Evolutionary conservation across 208 protist genomes (phyloP).

Genomic region (Crithidia expoeki): DNA sequence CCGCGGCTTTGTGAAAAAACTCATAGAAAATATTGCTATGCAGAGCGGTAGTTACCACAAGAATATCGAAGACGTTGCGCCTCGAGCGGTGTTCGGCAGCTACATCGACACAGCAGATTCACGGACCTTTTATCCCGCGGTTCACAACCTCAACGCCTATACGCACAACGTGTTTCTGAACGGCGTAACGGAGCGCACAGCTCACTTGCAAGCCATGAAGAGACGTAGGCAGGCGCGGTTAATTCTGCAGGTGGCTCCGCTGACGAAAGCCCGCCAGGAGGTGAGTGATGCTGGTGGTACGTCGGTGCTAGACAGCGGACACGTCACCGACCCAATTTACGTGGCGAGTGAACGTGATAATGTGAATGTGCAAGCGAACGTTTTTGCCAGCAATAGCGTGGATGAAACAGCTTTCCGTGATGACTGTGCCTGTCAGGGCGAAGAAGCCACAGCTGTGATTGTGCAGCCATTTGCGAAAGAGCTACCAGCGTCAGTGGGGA

Average conservation of each 20-base stretch:
- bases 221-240: conserved; percentile 37
- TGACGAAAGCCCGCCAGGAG: conserved; percentile 11
- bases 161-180: conserved; percentile 28
- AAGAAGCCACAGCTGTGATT: conserved; percentile 42
- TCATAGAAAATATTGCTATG: neutral
- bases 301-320: conserved; percentile 49
- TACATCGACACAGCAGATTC: conserved; percentile 11
- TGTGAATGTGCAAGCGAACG: neutral
- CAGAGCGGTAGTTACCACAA: neutral
- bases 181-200: conserved; percentile 23
- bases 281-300: neutral
- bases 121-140: neutral
- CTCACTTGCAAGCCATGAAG: conserved; percentile 29
- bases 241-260: conserved; percentile 32
- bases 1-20: conserved; percentile 17
- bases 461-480: conserved; percentile 53
- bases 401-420: too few species aligned
- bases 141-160: conserved; percentile 38
- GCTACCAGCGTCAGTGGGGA: conserved; percentile 21
- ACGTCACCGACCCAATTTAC: conserved; percentile 34
- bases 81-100: conserved; percentile 13
- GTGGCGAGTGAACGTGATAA: neutral
- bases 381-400: neutral
- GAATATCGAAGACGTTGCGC: conserved; percentile 1
- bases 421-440: neutral